These are phyloP conservation scores for Talaromyces liani DNA, from an alignment of 495 filamentous ascomycete genomes.

Conservation along the genomic window DNA sequence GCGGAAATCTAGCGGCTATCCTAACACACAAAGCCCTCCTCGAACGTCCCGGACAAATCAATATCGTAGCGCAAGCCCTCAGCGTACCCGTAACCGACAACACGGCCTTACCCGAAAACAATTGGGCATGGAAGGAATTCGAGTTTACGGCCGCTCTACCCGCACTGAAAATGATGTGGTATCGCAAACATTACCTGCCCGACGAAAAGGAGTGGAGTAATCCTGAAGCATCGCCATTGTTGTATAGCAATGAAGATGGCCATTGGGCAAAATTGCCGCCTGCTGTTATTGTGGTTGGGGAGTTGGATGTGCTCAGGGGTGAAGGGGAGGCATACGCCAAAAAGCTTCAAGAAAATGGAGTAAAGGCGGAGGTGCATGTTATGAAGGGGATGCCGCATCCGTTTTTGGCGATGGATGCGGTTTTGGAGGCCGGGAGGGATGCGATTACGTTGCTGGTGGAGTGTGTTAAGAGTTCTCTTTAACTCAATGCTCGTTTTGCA, in stretches of 20 bases:
- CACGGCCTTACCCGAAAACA: constrained; percentile 38
- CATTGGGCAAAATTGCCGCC: constrained; percentile 39
- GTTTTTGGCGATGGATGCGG: constrained; percentile 55
- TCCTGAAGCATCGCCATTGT: constrained; percentile 48
- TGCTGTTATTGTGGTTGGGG: constrained; percentile 48
- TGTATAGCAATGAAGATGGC: constrained; percentile 31
- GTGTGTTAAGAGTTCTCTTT: constrained; percentile 23
- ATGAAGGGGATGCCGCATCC: constrained; percentile 57
- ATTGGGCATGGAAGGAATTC: constrained; percentile 40
- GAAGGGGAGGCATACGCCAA: constrained; percentile 45
- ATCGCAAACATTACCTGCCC: constrained; percentile 49
- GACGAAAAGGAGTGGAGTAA: constrained; percentile 33
- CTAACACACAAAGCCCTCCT: constrained; percentile 47
- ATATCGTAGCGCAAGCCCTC: constrained; percentile 44
- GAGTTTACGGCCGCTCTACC: constrained; percentile 43
- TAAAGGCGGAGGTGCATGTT: constrained; percentile 46
- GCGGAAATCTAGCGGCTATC: constrained; percentile 46
- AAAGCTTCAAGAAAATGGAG: constrained; percentile 42
- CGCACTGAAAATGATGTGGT: constrained; percentile 52
- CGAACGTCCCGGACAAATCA: constrained; percentile 21
- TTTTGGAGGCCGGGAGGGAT: constrained; percentile 42
- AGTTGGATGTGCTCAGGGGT: constrained; percentile 45
- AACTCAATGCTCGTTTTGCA: not conserved
- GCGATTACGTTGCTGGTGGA: constrained; percentile 50
- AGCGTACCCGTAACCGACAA: constrained; percentile 54